Evolutionary conservation across 2,329 filamentous ascomycete genomes (phyloP).

Genomic region (Blastomyces parvus): DNA sequence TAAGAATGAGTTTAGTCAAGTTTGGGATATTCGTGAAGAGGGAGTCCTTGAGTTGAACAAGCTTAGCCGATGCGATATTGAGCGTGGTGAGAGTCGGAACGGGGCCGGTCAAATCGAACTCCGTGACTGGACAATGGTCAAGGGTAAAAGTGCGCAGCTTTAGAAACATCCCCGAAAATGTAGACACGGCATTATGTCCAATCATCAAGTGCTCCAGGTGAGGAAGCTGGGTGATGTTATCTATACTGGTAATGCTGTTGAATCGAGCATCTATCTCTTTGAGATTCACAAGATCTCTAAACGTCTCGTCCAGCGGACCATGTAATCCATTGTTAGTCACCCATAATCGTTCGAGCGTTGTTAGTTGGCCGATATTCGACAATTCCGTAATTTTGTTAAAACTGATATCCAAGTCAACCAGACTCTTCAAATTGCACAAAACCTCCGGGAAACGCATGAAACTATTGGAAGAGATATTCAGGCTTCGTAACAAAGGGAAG

Average conservation of each 20-base stretch:
- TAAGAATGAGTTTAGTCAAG: conserved; percentile 75
- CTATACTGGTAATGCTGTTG: conserved; percentile 80
- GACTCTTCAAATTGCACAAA: conserved; percentile 66
- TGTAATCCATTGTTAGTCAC: conserved; percentile 89
- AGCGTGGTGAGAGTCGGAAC: conserved; percentile 75
- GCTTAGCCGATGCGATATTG: conserved; percentile 82
- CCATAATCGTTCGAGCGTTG: conserved; percentile 75
- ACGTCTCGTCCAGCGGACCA: conserved; percentile 62
- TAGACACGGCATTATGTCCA: conserved; percentile 86
- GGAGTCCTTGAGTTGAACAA: conserved; percentile 77
- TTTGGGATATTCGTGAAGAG: conserved; percentile 81
- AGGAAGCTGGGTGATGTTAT: conserved; percentile 73
- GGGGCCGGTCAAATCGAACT: conserved; percentile 70
- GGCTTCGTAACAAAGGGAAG: conserved; percentile 67
- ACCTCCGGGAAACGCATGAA: conserved; percentile 77
- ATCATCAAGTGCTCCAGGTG: conserved; percentile 79
- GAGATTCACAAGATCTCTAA: conserved; percentile 63
- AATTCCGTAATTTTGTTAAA: conserved; percentile 82
- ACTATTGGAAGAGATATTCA: conserved; percentile 92
- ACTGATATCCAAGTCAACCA: conserved; percentile 90
- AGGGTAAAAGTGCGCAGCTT: conserved; percentile 75
- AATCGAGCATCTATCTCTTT: conserved; percentile 92
- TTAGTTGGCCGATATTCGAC: conserved; percentile 69
- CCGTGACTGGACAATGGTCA: conserved; percentile 91
- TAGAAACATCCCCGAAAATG: conserved; percentile 81